Evolutionary conservation across 2,329 filamentous ascomycete species (phyloP).

Genomic region (Fusarium sambucinum): DNA sequence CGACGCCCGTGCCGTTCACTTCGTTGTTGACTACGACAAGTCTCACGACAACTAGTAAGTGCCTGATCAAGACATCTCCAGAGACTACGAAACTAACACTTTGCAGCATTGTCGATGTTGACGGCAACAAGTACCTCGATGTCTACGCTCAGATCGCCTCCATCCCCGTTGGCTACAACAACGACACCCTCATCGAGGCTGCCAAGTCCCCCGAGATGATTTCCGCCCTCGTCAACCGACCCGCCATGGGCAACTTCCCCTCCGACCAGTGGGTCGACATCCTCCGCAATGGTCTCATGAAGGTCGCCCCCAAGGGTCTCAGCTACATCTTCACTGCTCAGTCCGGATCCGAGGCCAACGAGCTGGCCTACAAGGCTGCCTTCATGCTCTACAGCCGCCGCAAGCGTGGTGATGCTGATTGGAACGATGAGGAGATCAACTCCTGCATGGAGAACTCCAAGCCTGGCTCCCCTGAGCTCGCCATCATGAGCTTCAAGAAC

Average conservation of each 20-base stretch:
- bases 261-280: slow-evolving; percentile 79
- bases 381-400: slow-evolving; percentile 84
- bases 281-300: slow-evolving; percentile 77
- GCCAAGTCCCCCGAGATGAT: slow-evolving; percentile 79
- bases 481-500: slow-evolving; percentile 82
- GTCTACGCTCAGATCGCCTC: slow-evolving; percentile 85
- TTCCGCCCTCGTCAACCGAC: slow-evolving; percentile 80
- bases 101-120: slow-evolving; percentile 59
- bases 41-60: slow-evolving; percentile 63
- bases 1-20: slow-evolving; percentile 65
- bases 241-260: slow-evolving; percentile 84
- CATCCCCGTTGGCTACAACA: slow-evolving; percentile 87
- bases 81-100: slow-evolving; percentile 11
- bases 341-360: slow-evolving; percentile 85
- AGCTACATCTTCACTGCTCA: slow-evolving; percentile 85
- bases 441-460: slow-evolving; percentile 78
- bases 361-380: slow-evolving; percentile 86
- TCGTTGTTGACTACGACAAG: slow-evolving; percentile 65
- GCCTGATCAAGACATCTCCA: no score
- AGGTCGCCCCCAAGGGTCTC: slow-evolving; percentile 78
- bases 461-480: slow-evolving; percentile 79
- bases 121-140: slow-evolving; percentile 63
- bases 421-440: slow-evolving; percentile 75
- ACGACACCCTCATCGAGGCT: slow-evolving; percentile 73
- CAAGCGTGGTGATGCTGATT: slow-evolving; percentile 78